Evolutionary conservation across 768 basidiomycete species (phyloP).

Genomic region (Amanita rubescens): DNA sequence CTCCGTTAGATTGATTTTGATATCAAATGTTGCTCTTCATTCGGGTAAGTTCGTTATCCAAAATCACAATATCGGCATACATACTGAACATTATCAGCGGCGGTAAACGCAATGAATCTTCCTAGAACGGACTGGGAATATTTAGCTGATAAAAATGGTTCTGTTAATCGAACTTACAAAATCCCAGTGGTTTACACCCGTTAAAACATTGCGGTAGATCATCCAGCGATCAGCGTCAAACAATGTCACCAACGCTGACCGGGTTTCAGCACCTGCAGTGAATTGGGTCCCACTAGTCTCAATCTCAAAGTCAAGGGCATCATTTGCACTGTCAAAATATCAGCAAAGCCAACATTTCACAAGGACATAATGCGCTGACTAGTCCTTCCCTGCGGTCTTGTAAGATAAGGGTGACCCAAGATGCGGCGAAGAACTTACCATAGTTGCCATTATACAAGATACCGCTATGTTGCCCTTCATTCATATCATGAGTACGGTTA

Average conservation of each 20-base stretch:
- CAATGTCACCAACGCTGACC: constrained; percentile 44
- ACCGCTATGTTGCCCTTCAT: constrained; percentile 49
- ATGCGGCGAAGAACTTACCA: constrained; percentile 25
- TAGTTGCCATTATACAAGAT: constrained; percentile 72
- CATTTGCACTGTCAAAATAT: constrained; percentile 38
- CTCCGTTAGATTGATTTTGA: constrained; percentile 50
- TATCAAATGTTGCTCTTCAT: constrained; percentile 47
- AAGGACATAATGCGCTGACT: constrained; percentile 20
- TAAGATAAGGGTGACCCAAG: neutral
- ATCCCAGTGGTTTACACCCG: constrained; percentile 62
- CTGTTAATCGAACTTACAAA: constrained; percentile 38
- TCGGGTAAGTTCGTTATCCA: neutral
- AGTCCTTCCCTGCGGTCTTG: constrained; percentile 31
- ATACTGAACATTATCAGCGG: constrained; percentile 35
- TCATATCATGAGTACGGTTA: neutral
- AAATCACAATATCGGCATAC: neutral
- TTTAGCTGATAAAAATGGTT: neutral
- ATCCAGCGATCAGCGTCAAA: constrained; percentile 63
- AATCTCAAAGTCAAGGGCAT: constrained; percentile 54
- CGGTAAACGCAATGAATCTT: constrained; percentile 62
- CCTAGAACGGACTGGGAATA: constrained; percentile 47
- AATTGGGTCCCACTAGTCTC: constrained; percentile 54
- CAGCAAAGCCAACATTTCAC: neutral
- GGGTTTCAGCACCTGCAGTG: constrained; percentile 33
- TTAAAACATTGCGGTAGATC: constrained; percentile 53